These are phyloP conservation scores for Nemania sp. DNA, from an alignment of 2,329 filamentous ascomycete genomes.

Conservation along the genomic window DNA sequence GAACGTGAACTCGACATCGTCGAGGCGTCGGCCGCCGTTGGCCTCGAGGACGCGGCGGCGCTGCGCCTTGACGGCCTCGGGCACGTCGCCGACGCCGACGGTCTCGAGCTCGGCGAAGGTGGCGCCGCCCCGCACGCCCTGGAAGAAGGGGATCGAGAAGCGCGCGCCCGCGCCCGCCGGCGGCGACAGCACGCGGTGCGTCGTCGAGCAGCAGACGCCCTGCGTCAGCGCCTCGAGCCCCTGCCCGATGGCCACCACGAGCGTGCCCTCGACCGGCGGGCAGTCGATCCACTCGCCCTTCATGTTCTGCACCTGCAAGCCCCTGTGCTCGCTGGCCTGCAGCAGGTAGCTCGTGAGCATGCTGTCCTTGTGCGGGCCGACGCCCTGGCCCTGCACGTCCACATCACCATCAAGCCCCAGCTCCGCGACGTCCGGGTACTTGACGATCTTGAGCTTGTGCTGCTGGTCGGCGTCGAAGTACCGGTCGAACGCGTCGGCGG, in stretches of 20 bases:
- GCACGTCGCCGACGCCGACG: constrained; percentile 61
- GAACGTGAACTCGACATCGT: constrained; percentile 89
- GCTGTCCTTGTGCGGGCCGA: constrained; percentile 83
- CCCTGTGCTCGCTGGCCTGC: constrained; percentile 75
- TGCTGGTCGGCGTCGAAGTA: constrained; percentile 73
- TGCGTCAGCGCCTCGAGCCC: constrained; percentile 83
- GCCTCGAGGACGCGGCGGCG: constrained; percentile 61
- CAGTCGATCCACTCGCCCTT: constrained; percentile 81
- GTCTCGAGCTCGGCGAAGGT: constrained; percentile 76
- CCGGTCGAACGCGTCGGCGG: constrained; percentile 69
- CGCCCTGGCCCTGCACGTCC: constrained; percentile 56
- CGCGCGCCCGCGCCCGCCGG: constrained; percentile 70
- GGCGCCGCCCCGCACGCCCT: constrained; percentile 79
- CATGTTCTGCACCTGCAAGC: constrained; percentile 83
- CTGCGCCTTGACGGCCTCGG: constrained; percentile 65
- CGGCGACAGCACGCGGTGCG: constrained; percentile 81
- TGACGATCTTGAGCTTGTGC: constrained; percentile 89
- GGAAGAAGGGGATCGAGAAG: constrained; percentile 86
- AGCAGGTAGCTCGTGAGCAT: constrained; percentile 84
- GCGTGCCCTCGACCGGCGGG: constrained; percentile 73
- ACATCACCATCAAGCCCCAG: constrained; percentile 50
- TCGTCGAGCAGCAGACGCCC: constrained; percentile 81
- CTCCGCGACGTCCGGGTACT: constrained; percentile 75
- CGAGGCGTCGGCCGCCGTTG: constrained; percentile 59
- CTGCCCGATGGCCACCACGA: constrained; percentile 87